A percentile compares a stretch with the other conserved stretches of the same genome.
Evolutionary conservation across 2,329 filamentous ascomycete species (phyloP).

Genomic region (Pseudogymnoascus sp.): DNA sequence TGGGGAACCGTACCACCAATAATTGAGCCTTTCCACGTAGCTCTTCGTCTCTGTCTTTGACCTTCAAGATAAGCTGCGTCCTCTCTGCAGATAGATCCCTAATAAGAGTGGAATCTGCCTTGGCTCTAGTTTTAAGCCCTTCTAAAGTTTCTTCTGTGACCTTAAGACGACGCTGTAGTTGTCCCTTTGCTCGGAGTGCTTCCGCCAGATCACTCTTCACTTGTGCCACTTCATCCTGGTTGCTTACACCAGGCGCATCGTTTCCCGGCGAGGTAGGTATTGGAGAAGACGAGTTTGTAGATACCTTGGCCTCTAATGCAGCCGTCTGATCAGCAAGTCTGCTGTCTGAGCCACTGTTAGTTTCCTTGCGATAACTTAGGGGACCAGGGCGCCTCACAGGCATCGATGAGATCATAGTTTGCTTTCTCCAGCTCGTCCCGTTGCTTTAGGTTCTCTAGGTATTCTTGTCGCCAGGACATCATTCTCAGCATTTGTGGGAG

Average conservation of each 20-base stretch:
- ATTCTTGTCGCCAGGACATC: conserved; percentile 66
- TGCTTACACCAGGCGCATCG: conserved; percentile 24
- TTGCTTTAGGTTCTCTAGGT: conserved; percentile 64
- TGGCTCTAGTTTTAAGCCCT: conserved; percentile 51
- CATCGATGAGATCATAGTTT: conserved; percentile 62
- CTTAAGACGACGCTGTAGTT: conserved; percentile 57
- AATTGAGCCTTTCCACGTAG: conserved; percentile 74
- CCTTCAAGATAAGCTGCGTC: conserved; percentile 51
- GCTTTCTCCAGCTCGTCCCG: conserved; percentile 61
- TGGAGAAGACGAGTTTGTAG: conserved; percentile 27
- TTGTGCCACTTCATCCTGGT: conserved; percentile 34
- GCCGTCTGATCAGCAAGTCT: conserved; percentile 60
- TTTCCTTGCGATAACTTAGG: conserved; percentile 11
- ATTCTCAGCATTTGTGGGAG: conserved; percentile 16
- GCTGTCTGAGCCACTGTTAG: conserved; percentile 42
- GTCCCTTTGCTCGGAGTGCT: conserved; percentile 65
- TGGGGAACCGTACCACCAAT: conserved; percentile 50
- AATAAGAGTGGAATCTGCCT: conserved; percentile 54
- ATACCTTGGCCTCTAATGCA: conserved; percentile 51
- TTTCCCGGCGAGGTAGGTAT: conserved; percentile 20
- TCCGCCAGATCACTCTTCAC: conserved; percentile 65
- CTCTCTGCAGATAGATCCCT: conserved; percentile 55
- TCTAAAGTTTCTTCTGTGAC: conserved; percentile 56
- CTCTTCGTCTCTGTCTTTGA: conserved; percentile 81
- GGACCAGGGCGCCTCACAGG: conserved; percentile 50